Percentiles rank a stretch among this genome's conserved stretches.
These are phyloP conservation scores for Aspergillus cejpii DNA, from an alignment of 2,329 filamentous ascomycete genomes.

Conservation along the genomic window DNA sequence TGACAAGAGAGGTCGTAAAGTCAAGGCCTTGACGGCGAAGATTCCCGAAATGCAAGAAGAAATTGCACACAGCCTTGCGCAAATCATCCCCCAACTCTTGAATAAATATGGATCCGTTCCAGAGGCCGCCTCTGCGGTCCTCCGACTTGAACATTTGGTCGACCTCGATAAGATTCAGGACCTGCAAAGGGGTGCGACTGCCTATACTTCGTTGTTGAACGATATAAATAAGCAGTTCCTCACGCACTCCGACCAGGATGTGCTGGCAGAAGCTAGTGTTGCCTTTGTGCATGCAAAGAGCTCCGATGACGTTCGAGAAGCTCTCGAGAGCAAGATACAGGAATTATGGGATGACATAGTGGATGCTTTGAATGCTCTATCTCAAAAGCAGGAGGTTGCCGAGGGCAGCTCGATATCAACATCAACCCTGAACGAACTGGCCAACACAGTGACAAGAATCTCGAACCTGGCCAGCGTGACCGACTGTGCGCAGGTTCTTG, in stretches of 20 bases:
- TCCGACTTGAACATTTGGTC: conserved; percentile 78
- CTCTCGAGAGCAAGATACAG: conserved; percentile 71
- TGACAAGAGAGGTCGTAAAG: conserved; percentile 51
- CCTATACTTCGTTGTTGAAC: conserved; percentile 73
- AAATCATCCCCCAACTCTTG: conserved; percentile 73
- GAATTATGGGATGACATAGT: conserved; percentile 80
- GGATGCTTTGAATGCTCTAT: conserved; percentile 64
- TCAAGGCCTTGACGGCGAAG: conserved; percentile 56
- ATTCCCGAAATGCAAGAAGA: conserved; percentile 66
- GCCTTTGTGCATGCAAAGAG: conserved; percentile 78
- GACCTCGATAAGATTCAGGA: conserved; percentile 84
- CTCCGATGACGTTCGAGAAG: conserved; percentile 81
- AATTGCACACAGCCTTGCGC: conserved; percentile 68
- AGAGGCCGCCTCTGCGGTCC: conserved; percentile 74
- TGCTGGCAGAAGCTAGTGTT: conserved; percentile 74
- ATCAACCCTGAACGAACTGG: conserved; percentile 61
- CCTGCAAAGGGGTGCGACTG: conserved; percentile 74
- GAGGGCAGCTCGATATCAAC: conserved; percentile 61
- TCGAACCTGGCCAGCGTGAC: conserved; percentile 73
- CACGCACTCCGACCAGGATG: conserved; percentile 79
- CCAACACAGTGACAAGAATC: conserved; percentile 69
- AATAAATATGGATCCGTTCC: conserved; percentile 92
- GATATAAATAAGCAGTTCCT: conserved; percentile 92
- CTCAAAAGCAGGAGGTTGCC: conserved; percentile 64
- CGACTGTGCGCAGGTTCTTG: conserved; percentile 68